phyloP scores from a whole-genome alignment of 495 filamentous ascomycete genomes.

The Echria macrotheca region DNA sequence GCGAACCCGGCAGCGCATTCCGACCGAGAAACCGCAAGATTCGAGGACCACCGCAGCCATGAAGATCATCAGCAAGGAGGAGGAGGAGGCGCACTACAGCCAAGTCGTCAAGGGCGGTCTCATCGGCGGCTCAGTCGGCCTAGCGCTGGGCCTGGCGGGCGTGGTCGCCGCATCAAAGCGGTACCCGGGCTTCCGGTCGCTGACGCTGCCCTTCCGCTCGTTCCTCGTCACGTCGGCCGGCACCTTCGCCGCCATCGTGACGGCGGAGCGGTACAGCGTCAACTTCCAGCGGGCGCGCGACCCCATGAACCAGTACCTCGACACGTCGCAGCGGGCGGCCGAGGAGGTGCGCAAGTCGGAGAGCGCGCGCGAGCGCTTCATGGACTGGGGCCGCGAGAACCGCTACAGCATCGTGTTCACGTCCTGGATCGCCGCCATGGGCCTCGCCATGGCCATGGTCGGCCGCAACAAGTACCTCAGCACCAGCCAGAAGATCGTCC shows the following conservation, averaged over 20 bases:
- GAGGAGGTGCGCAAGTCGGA: conserved; percentile 43
- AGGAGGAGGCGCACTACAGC: conserved; percentile 62
- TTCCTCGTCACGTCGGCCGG: conserved; percentile 81
- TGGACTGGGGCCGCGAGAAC: conserved; percentile 63
- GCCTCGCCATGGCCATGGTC: conserved; percentile 67
- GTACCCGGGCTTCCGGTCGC: conserved; percentile 65
- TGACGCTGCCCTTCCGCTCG: conserved; percentile 82
- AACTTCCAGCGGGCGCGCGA: conserved; percentile 65
- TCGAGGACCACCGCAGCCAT: conserved; percentile 55
- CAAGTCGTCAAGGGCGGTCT: conserved; percentile 74
- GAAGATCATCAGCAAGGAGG: conserved; percentile 94
- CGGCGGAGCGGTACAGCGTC: conserved; percentile 75
- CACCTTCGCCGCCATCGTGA: conserved; percentile 81
- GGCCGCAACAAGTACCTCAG: conserved; percentile 71
- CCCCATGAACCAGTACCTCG: conserved; percentile 59
- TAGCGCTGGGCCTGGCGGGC: conserved; percentile 57
- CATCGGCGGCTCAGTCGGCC: conserved; percentile 61
- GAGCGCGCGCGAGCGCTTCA: conserved; percentile 44
- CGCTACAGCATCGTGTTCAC: conserved; percentile 84
- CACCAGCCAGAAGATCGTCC: conserved; percentile 84
- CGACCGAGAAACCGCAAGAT: not conserved
- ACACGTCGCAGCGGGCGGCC: conserved; percentile 44
- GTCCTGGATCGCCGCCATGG: conserved; percentile 82
- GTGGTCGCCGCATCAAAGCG: conserved; percentile 56
- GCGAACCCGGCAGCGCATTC: too few species aligned